Evolutionary conservation across 331 rosid species (phyloP), one percentile per base, ranked within the genome.

Genomic region (Pyrus hybrid): DNA sequence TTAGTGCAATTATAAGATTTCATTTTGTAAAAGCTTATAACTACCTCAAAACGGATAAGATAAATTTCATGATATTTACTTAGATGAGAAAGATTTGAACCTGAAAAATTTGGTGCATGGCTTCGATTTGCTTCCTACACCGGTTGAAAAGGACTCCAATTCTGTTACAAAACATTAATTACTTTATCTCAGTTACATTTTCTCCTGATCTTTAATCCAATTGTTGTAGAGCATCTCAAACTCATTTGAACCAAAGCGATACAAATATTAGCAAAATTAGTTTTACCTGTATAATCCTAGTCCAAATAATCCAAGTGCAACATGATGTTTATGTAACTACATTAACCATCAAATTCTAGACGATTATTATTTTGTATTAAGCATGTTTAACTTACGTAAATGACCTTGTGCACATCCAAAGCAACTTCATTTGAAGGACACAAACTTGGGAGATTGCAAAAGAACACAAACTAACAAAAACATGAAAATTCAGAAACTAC

Each of bases 61-160:
- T 75, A 72, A 35, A 83, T 70, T 84, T 87, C 28, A 77, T 51
- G 77, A 37, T 63, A 77, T 70, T 84, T 85, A 80, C 79, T 88
- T 91, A 81, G 91, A 92, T 68, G 74, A 78, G 96, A 82, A 80
- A 87, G 97, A 92, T 92, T 94, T 85, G 90, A 90, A 94, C 99
- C 99, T 94, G 97, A 90, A 94, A 94, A 94, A 94, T 83, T 94
- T 94, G 97, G 97, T 94, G 93, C 99, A 94, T 80, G 99, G 97
- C 99, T 92, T 92, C 88, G 97, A 92, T 94, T 94, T 94, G 97
- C 99, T 92, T 92, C 97, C 97, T 94, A 94, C 93, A 87, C 97
- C 99, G 84, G 85, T 87, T 89, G 98, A 86, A 82, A 90, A 80
- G 83, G 91, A 90, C 83, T 94, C 97, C 97, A 83, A 23, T 90